Conservation (phyloP, 164 flowering plant species). For the Echeveria elegans region DNA sequence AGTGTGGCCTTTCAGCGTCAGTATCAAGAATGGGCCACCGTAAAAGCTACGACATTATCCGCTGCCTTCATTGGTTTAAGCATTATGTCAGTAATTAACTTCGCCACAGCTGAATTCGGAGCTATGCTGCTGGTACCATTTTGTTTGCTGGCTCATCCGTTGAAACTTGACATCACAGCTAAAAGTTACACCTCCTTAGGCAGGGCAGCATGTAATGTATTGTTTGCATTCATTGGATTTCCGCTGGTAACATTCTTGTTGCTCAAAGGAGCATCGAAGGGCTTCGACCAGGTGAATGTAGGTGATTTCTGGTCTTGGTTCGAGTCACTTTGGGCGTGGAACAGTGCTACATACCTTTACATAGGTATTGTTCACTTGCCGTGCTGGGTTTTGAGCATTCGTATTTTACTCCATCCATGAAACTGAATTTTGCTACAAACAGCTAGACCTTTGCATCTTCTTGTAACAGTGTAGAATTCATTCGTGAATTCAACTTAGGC, state of each 20-base stretch:
- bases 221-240: conserved; percentile 39
- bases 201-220: conserved; percentile 36
- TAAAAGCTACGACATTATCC: conserved; percentile 69
- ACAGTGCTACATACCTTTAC: conserved; percentile 87
- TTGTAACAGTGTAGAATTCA: too few species aligned
- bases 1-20: conserved; percentile 14
- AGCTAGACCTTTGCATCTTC: background rate
- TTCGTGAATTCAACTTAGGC: too few species aligned
- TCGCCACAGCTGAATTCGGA: conserved; percentile 86
- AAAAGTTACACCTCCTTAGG: conserved; percentile 21
- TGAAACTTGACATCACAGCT: conserved; percentile 33
- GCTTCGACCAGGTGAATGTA: conserved; percentile 23
- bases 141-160: conserved; percentile 62
- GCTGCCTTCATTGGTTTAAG: conserved; percentile 64
- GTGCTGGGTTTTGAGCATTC: conserved; percentile 54
- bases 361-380: conserved; percentile 64
- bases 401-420: conserved; percentile 37
- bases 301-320: conserved; percentile 84
- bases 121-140: conserved; percentile 71
- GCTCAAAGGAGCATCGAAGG: conserved; percentile 35
- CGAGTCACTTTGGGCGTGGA: conserved; percentile 87
- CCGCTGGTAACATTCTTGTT: conserved; percentile 50
- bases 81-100: conserved; percentile 90
- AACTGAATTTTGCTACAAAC: background rate
- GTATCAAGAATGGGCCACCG: conserved; percentile 46